phyloP scores from a whole-genome alignment of 2,329 filamentous ascomycete species.

The Phyllosticta paracitricarpa region DNA sequence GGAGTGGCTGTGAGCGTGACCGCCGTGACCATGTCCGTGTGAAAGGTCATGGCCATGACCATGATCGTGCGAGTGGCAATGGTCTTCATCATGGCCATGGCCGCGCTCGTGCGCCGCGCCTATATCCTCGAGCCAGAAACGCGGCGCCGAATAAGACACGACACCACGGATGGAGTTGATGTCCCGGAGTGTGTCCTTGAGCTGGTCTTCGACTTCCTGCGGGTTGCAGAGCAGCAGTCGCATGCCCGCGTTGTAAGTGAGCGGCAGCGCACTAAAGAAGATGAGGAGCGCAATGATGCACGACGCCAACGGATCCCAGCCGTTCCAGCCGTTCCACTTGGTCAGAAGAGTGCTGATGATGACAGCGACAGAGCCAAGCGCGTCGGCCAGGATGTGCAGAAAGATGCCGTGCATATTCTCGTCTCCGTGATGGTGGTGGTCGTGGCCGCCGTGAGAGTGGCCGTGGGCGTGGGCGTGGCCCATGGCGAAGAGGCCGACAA shows the following conservation, averaged over 20 bases:
- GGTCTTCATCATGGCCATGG: constrained; percentile 16
- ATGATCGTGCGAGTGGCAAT: constrained; percentile 29
- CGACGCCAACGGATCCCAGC: constrained; percentile 90
- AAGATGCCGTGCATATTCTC: constrained; percentile 99
- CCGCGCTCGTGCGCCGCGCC: constrained; percentile 34
- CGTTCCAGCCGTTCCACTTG: constrained; percentile 78
- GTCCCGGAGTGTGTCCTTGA: constrained; percentile 77
- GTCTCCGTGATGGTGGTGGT: constrained; percentile 56
- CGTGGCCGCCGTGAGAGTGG: constrained; percentile 35
- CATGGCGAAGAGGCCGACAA: constrained; percentile 85
- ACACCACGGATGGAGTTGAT: constrained; percentile 77
- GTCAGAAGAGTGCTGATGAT: constrained; percentile 86
- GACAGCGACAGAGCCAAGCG: constrained; percentile 85
- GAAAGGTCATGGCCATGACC: constrained; percentile 25
- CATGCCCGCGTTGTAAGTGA: constrained; percentile 76
- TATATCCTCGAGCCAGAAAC: constrained; percentile 83
- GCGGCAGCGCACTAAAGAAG: constrained; percentile 79
- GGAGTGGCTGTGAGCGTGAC: constrained; percentile 22
- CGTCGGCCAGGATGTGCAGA: constrained; percentile 88
- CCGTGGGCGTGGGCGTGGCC: constrained; percentile 44
- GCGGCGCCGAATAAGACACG: constrained; percentile 72
- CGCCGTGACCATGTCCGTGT: constrained; percentile 17
- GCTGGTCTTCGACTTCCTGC: constrained; percentile 73
- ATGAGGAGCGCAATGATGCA: constrained; percentile 90
- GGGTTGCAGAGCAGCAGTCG: constrained; percentile 77